These are phyloP conservation scores for Clavariopsis aquatica DNA, from an alignment of 495 filamentous ascomycete species.

Conservation along the genomic window DNA sequence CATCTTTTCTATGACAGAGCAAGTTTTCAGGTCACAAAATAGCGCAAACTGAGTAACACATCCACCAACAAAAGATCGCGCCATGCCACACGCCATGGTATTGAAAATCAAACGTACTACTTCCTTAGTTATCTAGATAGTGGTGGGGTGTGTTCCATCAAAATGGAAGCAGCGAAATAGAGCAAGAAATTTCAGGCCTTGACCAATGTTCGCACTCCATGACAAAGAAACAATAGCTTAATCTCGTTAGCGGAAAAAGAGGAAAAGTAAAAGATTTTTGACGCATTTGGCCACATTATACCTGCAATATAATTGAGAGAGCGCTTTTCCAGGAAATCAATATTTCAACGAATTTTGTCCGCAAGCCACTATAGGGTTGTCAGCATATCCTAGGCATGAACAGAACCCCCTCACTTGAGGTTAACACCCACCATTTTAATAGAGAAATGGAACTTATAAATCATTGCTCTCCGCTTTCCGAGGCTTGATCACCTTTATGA, in stretches of 20 bases:
- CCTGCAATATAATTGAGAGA: background rate
- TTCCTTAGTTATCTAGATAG: constrained; percentile 45
- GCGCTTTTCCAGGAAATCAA: constrained; percentile 7
- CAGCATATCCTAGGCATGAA: background rate
- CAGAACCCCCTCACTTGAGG: background rate
- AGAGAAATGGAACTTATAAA: background rate
- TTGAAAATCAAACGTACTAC: constrained; percentile 51
- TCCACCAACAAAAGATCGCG: constrained; percentile 42
- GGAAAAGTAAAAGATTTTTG: constrained; percentile 49
- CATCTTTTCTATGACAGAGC: constrained; percentile 39
- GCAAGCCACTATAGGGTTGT: constrained; percentile 6
- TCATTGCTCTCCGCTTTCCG: background rate
- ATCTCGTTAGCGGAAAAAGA: constrained; percentile 32
- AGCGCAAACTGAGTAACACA: constrained; percentile 36
- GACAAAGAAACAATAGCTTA: constrained; percentile 44
- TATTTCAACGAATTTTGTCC: background rate
- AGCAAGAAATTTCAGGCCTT: constrained; percentile 53
- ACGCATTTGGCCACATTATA: constrained; percentile 48
- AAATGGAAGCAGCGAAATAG: constrained; percentile 48
- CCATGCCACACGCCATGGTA: constrained; percentile 48
- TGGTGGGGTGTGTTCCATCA: constrained; percentile 51
- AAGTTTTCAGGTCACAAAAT: constrained; percentile 38
- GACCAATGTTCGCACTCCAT: constrained; percentile 55
- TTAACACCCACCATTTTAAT: constrained; percentile 34
- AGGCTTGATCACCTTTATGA: constrained; percentile 43